A percentile compares a stretch with the other conserved stretches of the same genome.
These are phyloP conservation scores for Poa pratensis DNA, from an alignment of 176 grass and related monocot genomes.

Conservation along the genomic window DNA sequence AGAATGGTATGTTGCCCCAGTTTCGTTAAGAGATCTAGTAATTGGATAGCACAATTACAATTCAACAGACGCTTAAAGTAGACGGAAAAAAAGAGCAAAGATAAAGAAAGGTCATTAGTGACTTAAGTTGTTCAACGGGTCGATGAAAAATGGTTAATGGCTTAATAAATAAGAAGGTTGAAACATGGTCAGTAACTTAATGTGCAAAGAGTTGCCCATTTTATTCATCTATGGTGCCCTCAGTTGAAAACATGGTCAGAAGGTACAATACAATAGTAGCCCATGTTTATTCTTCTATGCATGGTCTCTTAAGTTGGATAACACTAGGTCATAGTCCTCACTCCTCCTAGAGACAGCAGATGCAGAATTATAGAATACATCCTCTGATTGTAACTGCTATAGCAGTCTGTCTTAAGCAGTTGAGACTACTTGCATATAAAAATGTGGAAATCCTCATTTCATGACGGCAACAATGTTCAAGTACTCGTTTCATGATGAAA, in stretches of 20 bases:
- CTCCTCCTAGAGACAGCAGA: background rate
- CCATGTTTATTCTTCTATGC: background rate
- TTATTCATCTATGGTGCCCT: background rate
- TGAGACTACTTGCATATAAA: background rate
- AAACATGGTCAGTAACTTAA: background rate
- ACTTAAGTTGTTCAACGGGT: background rate
- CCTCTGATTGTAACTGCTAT: background rate
- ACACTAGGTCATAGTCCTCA: background rate
- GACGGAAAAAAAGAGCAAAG: background rate
- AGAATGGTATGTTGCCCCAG: background rate
- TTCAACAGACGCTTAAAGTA: background rate
- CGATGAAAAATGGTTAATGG: background rate
- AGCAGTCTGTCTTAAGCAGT: background rate
- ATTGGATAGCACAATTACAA: background rate
- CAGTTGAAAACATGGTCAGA: background rate
- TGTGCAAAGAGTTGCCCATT: background rate
- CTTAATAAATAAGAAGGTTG: background rate
- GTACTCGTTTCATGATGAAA: background rate
- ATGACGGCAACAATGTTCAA: background rate
- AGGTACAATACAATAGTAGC: background rate
- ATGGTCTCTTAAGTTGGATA: background rate
- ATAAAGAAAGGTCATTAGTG: background rate
- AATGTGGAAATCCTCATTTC: slow-evolving; percentile 1
- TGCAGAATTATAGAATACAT: background rate
- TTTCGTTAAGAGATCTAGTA: slow-evolving; percentile 13